Conservation (phyloP, 1,139 yeast genomes). For the Debaryomyces singareniensis region DNA sequence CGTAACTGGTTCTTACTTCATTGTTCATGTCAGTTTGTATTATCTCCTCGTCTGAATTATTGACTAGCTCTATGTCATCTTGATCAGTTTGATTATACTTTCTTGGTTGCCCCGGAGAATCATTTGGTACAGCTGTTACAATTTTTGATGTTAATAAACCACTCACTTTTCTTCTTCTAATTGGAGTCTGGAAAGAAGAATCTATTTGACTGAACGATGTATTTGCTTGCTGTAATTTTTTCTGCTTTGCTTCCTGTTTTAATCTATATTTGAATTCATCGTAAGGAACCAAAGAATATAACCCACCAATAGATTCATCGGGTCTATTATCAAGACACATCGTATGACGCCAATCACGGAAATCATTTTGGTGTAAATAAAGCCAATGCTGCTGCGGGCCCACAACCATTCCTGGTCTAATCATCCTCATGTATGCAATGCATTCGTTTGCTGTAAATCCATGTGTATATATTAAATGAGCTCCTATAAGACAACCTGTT, state of each 20-base stretch:
- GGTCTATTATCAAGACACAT: constrained; percentile 76
- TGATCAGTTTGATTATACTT: constrained; percentile 41
- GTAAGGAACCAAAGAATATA: constrained; percentile 60
- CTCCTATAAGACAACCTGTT: constrained; percentile 96
- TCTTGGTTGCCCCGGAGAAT: constrained; percentile 97
- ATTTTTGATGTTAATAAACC: constrained; percentile 64
- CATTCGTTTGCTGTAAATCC: constrained; percentile 97
- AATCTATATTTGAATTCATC: constrained; percentile 46
- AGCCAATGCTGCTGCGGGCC: constrained; percentile 99
- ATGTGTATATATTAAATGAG: constrained; percentile 90
- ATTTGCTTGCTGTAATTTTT: constrained; percentile 30
- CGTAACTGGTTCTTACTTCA: constrained; percentile 8
- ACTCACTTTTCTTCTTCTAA: constrained; percentile 63
- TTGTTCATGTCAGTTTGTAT: constrained; percentile 11
- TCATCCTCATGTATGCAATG: constrained; percentile 91
- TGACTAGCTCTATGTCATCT: constrained; percentile 21
- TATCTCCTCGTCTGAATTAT: constrained; percentile 36
- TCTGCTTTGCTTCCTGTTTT: constrained; percentile 40
- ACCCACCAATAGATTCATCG: constrained; percentile 70
- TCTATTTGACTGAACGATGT: constrained; percentile 26
- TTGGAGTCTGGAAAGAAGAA: constrained; percentile 60
- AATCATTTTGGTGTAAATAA: constrained; percentile 90
- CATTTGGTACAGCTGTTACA: constrained; percentile 77
- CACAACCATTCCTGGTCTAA: constrained; percentile 98
- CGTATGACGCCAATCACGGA: constrained; percentile 92